Evolutionary conservation across 2,329 filamentous ascomycete genomes (phyloP).

Genomic region (Chrysoporthe cubensis): DNA sequence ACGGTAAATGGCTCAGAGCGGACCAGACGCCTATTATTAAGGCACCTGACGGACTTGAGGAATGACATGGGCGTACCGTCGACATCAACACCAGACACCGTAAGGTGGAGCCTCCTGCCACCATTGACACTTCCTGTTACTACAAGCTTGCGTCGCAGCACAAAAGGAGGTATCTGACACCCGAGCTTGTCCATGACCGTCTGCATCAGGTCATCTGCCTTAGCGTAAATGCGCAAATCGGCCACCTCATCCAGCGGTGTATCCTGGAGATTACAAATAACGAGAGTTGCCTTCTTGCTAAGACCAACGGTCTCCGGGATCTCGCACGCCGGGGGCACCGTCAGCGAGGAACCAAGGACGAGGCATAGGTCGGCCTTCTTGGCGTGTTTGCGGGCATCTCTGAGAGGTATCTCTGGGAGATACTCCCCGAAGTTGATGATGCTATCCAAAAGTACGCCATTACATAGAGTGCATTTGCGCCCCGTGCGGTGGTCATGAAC

Average conservation of each 20-base stretch:
- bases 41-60: constrained; percentile 44
- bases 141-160: constrained; percentile 40
- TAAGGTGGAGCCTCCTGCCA: constrained; percentile 36
- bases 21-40: constrained; percentile 40
- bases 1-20: constrained; percentile 45
- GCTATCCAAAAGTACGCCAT: constrained; percentile 45
- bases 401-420: constrained; percentile 39
- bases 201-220: constrained; percentile 45
- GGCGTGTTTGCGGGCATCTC: constrained; percentile 42
- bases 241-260: constrained; percentile 45
- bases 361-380: constrained; percentile 49
- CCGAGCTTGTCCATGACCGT: constrained; percentile 45
- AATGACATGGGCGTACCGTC: constrained; percentile 48
- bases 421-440: constrained; percentile 51
- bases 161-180: constrained; percentile 43
- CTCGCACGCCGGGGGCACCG: constrained; percentile 46
- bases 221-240: constrained; percentile 40
- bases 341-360: constrained; percentile 51
- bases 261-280: constrained; percentile 51
- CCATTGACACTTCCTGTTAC: constrained; percentile 35
- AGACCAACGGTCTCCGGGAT: constrained; percentile 44
- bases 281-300: constrained; percentile 39
- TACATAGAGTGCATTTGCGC: constrained; percentile 46
- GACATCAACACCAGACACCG: constrained; percentile 42
- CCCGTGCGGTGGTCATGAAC: constrained; percentile 52